These are phyloP conservation scores for Erythrobasidium yunnanense DNA, from an alignment of 768 basidiomycete genomes.

Conservation along the genomic window DNA sequence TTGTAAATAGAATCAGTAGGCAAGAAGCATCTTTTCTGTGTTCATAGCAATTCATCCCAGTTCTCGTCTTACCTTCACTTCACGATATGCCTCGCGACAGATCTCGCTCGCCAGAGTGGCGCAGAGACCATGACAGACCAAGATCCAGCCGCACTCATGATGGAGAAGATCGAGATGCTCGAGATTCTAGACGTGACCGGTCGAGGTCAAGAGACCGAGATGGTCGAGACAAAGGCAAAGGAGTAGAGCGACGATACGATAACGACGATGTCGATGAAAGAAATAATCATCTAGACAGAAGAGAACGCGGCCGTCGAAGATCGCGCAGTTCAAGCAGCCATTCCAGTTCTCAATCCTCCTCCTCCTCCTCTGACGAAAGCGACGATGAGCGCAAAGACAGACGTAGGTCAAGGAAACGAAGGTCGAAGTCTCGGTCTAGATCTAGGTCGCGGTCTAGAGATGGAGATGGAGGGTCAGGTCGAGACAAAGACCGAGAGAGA, in stretches of 20 bases:
- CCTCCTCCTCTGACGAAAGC: background rate
- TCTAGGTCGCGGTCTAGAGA: background rate
- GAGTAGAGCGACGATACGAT: background rate
- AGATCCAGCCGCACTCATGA: no score
- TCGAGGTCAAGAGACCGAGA: no score
- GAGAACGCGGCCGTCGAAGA: background rate
- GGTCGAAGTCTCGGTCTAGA: background rate
- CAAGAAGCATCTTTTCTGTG: background rate
- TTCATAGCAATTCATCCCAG: no score
- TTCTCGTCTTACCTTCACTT: no score
- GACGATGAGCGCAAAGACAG: background rate
- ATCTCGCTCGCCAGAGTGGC: background rate
- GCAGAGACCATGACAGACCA: no score
- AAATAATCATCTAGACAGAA: no score
- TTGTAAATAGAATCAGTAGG: background rate
- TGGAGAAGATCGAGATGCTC: no score
- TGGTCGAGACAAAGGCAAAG: no score
- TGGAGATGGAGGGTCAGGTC: background rate
- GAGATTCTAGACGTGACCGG: no score
- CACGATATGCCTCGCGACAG: background rate
- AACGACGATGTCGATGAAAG: background rate
- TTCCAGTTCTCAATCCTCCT: background rate
- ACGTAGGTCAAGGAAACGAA: background rate
- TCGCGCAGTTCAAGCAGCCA: background rate
- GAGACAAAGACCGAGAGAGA: background rate